phyloP scores from a whole-genome alignment of 108 stramenopile genomes.

The Fragilaria crotonensis region DNA sequence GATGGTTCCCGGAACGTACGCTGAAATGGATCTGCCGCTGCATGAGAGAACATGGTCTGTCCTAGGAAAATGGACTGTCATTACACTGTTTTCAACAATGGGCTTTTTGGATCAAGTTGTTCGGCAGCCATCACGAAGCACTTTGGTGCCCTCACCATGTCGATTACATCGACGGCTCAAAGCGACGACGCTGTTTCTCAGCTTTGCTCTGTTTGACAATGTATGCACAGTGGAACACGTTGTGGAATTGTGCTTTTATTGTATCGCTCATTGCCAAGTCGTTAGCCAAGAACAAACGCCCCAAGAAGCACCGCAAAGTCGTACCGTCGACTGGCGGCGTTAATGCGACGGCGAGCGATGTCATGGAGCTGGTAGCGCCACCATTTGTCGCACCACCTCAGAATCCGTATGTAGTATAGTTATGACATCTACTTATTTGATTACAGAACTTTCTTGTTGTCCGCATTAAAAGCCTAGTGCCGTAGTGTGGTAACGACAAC shows the following conservation, averaged over 20 bases:
- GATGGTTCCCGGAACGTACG: slow-evolving; percentile 61
- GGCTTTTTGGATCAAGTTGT: slow-evolving; percentile 81
- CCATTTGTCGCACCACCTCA: background rate
- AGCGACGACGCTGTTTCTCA: slow-evolving; percentile 85
- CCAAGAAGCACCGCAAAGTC: background rate
- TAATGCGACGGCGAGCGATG: background rate
- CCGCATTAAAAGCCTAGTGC: no score
- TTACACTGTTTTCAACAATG: slow-evolving; percentile 66
- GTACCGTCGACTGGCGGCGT: background rate
- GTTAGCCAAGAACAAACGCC: slow-evolving; percentile 27
- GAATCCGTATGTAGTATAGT: background rate
- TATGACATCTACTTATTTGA: no score
- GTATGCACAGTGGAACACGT: slow-evolving; percentile 76
- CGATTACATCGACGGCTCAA: slow-evolving; percentile 82
- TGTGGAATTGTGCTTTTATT: slow-evolving; percentile 67
- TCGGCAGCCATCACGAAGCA: slow-evolving; percentile 87
- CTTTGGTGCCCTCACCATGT: slow-evolving; percentile 86
- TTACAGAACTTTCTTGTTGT: no score
- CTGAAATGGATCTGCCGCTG: slow-evolving; percentile 52
- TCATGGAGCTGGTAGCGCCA: background rate
- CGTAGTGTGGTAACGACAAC: no score
- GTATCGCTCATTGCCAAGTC: slow-evolving; percentile 68
- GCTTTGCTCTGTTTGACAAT: slow-evolving; percentile 82
- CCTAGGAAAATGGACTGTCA: slow-evolving; percentile 43
- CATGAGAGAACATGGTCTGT: slow-evolving; percentile 61